Conservation (phyloP, 129 eudicot genomes). For the Mikania micrantha region DNA sequence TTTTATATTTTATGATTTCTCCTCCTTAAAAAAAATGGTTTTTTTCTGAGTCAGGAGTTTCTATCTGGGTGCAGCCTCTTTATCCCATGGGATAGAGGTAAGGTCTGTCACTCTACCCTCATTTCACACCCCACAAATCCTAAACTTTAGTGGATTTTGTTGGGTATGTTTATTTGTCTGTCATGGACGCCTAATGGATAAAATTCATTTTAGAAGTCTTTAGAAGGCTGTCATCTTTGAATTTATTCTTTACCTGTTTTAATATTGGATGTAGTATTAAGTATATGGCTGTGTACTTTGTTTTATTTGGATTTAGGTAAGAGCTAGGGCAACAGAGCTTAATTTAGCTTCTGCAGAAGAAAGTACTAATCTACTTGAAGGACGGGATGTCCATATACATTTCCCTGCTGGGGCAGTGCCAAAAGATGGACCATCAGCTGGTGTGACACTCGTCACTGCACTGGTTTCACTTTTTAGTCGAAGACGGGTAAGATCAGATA, state of each 20-base stretch:
- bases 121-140: too few species aligned
- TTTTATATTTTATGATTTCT: too few species aligned
- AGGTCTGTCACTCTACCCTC: too few species aligned
- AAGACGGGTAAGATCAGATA: conserved; percentile 73
- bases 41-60: too few species aligned
- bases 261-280: too few species aligned
- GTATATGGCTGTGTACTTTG: not conserved
- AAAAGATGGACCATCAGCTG: conserved; percentile 99
- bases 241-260: not conserved
- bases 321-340: conserved; percentile 82
- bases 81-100: too few species aligned
- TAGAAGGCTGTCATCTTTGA: not conserved
- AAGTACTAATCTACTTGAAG: conserved; percentile 57
- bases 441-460: conserved; percentile 92
- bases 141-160: too few species aligned
- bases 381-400: conserved; percentile 85
- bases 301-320: conserved; percentile 40
- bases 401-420: conserved; percentile 99
- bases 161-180: too few species aligned
- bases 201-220: not conserved
- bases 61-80: too few species aligned
- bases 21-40: too few species aligned
- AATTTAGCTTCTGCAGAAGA: conserved; percentile 50
- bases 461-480: conserved; percentile 79
- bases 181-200: not conserved